These are phyloP conservation scores for Auricularia sp. DNA, from an alignment of 768 basidiomycete genomes.

Conservation along the genomic window DNA sequence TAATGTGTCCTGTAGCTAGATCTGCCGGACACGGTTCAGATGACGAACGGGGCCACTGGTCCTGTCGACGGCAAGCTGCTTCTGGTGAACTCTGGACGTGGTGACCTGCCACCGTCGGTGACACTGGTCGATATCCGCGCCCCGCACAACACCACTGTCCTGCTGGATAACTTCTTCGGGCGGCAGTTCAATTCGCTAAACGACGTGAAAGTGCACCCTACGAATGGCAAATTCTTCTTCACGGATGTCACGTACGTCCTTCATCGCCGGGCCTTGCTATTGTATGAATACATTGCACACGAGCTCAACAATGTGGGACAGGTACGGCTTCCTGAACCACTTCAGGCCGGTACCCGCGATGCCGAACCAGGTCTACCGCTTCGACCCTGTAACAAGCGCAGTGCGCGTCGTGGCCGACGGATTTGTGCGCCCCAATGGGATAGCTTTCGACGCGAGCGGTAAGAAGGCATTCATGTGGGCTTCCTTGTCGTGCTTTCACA, in stretches of 20 bases:
- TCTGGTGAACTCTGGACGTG: slow-evolving; percentile 58
- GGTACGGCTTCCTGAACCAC: slow-evolving; percentile 53
- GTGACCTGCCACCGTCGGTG: slow-evolving; percentile 50
- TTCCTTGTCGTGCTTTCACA: slow-evolving; percentile 1
- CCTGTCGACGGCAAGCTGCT: slow-evolving; percentile 50
- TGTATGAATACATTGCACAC: too few relatives aligned
- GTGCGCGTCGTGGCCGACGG: slow-evolving; percentile 68
- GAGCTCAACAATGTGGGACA: slow-evolving; percentile 16
- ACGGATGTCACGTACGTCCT: slow-evolving; percentile 56
- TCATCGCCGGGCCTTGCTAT: not conserved
- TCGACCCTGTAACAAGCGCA: slow-evolving; percentile 53
- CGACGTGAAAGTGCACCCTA: slow-evolving; percentile 65
- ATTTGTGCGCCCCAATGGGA: slow-evolving; percentile 65
- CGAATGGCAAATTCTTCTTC: slow-evolving; percentile 60
- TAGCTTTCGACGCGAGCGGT: slow-evolving; percentile 62
- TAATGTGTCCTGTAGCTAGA: slow-evolving; percentile 34
- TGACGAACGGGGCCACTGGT: slow-evolving; percentile 66
- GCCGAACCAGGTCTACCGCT: slow-evolving; percentile 70
- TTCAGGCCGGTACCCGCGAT: slow-evolving; percentile 59
- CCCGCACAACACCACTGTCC: slow-evolving; percentile 57
- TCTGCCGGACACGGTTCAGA: slow-evolving; percentile 49
- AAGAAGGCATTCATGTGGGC: slow-evolving; percentile 53
- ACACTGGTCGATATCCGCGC: slow-evolving; percentile 52
- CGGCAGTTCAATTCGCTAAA: slow-evolving; percentile 77
- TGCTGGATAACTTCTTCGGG: slow-evolving; percentile 72